Conservation (phyloP, 345 rosid genomes). For the Aurinia saxatilis region DNA sequence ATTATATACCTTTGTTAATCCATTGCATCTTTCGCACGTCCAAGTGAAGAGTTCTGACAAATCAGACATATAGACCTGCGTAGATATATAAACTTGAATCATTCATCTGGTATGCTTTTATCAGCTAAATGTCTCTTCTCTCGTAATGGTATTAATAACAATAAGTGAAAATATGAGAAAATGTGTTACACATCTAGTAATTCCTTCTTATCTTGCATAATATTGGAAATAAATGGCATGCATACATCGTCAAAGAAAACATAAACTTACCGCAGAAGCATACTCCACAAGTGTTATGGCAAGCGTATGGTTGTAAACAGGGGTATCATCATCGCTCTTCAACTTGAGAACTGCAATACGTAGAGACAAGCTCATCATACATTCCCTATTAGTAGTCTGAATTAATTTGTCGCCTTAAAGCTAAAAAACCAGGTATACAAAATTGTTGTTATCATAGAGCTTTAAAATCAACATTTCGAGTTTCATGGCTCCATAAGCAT, state of each 20-base stretch:
- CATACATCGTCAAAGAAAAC: neutral
- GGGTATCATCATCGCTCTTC: conserved; percentile 29
- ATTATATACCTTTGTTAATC: conserved; percentile 50
- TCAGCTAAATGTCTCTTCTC: neutral
- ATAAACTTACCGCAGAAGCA: conserved; percentile 78
- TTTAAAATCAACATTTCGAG: neutral
- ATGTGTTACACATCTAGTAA: neutral
- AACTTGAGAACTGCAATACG: conserved; percentile 41
- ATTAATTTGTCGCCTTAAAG: no score
- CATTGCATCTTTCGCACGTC: conserved; percentile 86
- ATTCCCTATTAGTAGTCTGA: no score
- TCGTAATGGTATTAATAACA: neutral
- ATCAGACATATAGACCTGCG: conserved; percentile 82
- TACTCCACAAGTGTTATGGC: conserved; percentile 79
- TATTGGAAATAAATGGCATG: neutral
- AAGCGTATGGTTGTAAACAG: conserved; percentile 74
- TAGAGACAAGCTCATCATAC: conserved; percentile 1
- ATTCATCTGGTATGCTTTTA: neutral
- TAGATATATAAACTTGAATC: conserved; percentile 12
- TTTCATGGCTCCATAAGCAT: conserved; percentile 1
- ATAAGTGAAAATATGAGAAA: neutral
- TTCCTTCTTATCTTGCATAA: neutral
- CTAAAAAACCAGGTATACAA: neutral
- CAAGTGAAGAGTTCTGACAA: conserved; percentile 72
- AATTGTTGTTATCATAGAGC: neutral